Conservation (phyloP, 192 early-diverging fungal species). For the Coemansia furcata region DNA sequence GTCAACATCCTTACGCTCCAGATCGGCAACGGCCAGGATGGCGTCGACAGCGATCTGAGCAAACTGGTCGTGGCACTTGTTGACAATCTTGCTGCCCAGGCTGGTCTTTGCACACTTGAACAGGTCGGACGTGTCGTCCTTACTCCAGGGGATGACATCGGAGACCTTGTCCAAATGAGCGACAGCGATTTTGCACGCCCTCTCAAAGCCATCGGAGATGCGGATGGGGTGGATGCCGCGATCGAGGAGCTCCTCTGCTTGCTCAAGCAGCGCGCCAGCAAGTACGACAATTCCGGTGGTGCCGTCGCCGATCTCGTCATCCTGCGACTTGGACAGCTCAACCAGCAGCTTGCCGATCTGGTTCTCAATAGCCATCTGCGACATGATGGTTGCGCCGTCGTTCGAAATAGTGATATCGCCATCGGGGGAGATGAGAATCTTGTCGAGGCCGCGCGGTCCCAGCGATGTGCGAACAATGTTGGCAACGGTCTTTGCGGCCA, state of each 20-base stretch:
- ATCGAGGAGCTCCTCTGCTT: slow-evolving; percentile 92
- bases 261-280: slow-evolving; percentile 95
- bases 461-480: slow-evolving; percentile 98
- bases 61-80: slow-evolving; percentile 97
- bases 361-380: slow-evolving; percentile 98
- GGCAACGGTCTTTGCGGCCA: slow-evolving; percentile 95
- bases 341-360: slow-evolving; percentile 99
- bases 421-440: slow-evolving; percentile 99
- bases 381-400: slow-evolving; percentile 98
- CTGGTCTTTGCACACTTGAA: slow-evolving; percentile 95
- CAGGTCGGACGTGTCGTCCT: slow-evolving; percentile 79
- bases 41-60: slow-evolving; percentile 98
- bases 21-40: slow-evolving; percentile 94
- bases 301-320: slow-evolving; percentile 99
- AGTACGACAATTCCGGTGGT: slow-evolving; percentile 99
- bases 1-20: slow-evolving; percentile 99
- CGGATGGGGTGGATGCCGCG: slow-evolving; percentile 98
- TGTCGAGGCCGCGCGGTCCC: slow-evolving; percentile 97
- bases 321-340: slow-evolving; percentile 96
- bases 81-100: slow-evolving; percentile 98
- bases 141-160: slow-evolving; percentile 83
- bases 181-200: slow-evolving; percentile 93
- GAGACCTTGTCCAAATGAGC: slow-evolving; percentile 88
- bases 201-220: slow-evolving; percentile 97
- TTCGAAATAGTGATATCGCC: slow-evolving; percentile 99